phyloP scores from a whole-genome alignment of 192 early-diverging fungal genomes.

The Backusella luteola region DNA sequence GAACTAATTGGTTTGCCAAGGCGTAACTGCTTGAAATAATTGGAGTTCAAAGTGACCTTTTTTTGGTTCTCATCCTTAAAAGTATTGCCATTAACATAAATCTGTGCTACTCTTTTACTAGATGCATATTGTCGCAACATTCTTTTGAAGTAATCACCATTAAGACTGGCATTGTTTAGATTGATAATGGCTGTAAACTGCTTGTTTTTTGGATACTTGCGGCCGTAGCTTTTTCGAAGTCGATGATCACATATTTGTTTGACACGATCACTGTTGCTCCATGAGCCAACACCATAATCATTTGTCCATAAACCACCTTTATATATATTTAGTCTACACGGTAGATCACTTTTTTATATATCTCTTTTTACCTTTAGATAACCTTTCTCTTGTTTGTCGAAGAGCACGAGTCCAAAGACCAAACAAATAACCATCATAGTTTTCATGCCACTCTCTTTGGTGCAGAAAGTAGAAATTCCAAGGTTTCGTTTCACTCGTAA shows the following conservation, averaged over 20 bases:
- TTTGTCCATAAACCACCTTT: slow-evolving; percentile 6
- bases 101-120: neutral
- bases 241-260: neutral
- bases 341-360: neutral
- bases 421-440: slow-evolving; percentile 23
- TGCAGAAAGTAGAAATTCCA: slow-evolving; percentile 23
- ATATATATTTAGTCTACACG: neutral
- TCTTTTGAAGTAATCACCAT: neutral
- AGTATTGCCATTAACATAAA: neutral
- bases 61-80: neutral
- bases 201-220: neutral
- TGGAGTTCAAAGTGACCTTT: neutral
- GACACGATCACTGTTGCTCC: neutral
- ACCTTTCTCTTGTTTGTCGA: neutral
- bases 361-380: neutral
- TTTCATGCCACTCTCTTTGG: slow-evolving; percentile 23
- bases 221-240: neutral
- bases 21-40: neutral
- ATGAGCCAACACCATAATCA: neutral
- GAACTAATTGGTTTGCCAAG: neutral
- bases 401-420: slow-evolving; percentile 14
- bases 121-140: neutral
- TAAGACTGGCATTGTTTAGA: neutral
- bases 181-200: neutral
- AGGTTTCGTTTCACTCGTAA: slow-evolving; percentile 32